Base-by-base conservation (phyloP, 208 protist species). In the Eutreptiella sp. region DNA sequence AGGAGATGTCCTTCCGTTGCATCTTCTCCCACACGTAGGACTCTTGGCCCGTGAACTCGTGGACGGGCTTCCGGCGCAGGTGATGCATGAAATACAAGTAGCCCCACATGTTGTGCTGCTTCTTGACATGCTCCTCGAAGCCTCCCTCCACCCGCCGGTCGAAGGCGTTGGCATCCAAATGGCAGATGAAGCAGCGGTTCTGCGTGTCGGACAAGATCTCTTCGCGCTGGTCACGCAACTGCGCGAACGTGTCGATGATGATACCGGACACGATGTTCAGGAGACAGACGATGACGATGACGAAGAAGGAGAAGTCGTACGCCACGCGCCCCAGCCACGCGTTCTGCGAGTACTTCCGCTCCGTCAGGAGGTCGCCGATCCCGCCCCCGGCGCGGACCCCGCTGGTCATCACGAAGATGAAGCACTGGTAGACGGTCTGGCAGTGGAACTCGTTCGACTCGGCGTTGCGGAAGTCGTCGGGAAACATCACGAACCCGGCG, bases 21-120 rank as follows among this genome's bases (percentile, higher is more conserved):
- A 86, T 83, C 57, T 73, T 75, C 9, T 50, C 63, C 39, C 71
- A 52, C 2, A 89, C 82, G 68, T 88, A 87, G 39, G 71, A 79
- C 70, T 91, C 85, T 61, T 88, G 80, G 2, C 85, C 85, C 3
- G 80, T 91, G 58, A 78, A 88, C 11, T 87, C 72, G 42, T 65
- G 77, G 0, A 71, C 63, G 63, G 86, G 71, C 65, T 89, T 91
- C 32, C 73, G 70, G 39, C 76, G 73, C 7, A 91, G 67, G 70
- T 91, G 77, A 59, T 88, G 80, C 48, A 87, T 83, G 42, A 92
- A 94, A 78, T 88, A 90, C 11, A 95, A 65, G 72, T 96, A 95
- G 71, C 88, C 81, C 89, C 92, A 96, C 79, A 95, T 85, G 72
- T 94, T 90, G 76, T 96, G 92, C 46, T 94, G 88, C 3, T 76